phyloP scores from a whole-genome alignment of 441 rosid species.

The Populus hybrid region DNA sequence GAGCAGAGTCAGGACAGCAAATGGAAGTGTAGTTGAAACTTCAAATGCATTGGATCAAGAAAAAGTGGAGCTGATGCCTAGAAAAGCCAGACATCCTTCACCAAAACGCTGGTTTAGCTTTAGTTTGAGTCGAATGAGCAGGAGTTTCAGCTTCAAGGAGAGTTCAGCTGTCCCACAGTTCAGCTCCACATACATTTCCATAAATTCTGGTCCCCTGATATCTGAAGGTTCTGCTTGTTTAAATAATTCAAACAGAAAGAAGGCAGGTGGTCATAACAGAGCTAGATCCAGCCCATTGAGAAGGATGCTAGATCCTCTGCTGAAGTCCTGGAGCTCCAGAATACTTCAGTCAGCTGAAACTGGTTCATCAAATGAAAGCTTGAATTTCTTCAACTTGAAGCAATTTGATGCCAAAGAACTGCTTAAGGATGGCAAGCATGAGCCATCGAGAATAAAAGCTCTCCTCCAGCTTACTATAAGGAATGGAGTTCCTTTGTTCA shows the following conservation, averaged over 20 bases:
- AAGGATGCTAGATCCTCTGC: slow-evolving; percentile 63
- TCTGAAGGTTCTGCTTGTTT: slow-evolving; percentile 31
- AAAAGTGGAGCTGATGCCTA: slow-evolving; percentile 25
- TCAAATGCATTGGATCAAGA: slow-evolving; percentile 39
- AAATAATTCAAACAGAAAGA: slow-evolving; percentile 40
- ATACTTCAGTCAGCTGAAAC: slow-evolving; percentile 28
- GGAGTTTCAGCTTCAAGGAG: slow-evolving; percentile 82
- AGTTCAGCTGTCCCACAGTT: slow-evolving; percentile 44
- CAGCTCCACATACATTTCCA: slow-evolving; percentile 42
- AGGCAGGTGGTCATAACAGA: slow-evolving; percentile 35
- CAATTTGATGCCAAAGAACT: slow-evolving; percentile 21
- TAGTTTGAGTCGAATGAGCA: slow-evolving; percentile 62
- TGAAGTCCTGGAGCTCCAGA: slow-evolving; percentile 38
- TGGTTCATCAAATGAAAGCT: slow-evolving; percentile 34
- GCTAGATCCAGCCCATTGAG: slow-evolving; percentile 67
- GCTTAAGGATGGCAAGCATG: slow-evolving; percentile 33
- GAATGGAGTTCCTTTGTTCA: slow-evolving; percentile 70
- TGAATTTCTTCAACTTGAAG: slow-evolving; percentile 31
- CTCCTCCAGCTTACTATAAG: slow-evolving; percentile 53
- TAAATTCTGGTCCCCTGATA: slow-evolving; percentile 63
- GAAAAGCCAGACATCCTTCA: slow-evolving; percentile 48
- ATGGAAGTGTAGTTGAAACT: slow-evolving; percentile 33
- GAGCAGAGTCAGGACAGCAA: slow-evolving; percentile 12
- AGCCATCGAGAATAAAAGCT: slow-evolving; percentile 40
- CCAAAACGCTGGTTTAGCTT: slow-evolving; percentile 74